Evolutionary conservation across 768 basidiomycete species (phyloP).

Genomic region (Suillus occidentalis): DNA sequence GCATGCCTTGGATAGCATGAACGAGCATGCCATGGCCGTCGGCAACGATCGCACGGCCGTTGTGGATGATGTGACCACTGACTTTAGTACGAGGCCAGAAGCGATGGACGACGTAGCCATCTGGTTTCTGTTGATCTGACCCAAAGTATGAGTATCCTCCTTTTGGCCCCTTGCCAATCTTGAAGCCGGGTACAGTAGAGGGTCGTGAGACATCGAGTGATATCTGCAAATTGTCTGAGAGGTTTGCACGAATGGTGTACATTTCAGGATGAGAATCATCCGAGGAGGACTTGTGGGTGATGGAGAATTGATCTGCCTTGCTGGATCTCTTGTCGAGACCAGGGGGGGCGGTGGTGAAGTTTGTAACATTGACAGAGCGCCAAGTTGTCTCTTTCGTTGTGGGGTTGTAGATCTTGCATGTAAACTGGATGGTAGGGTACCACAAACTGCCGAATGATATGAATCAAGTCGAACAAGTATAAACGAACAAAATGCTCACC

Average conservation of each 20-base stretch:
- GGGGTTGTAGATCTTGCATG: constrained; percentile 84
- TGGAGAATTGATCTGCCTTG: constrained; percentile 83
- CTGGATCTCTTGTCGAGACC: constrained; percentile 81
- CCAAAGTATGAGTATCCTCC: constrained; percentile 93
- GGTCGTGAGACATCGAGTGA: constrained; percentile 73
- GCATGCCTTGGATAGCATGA: constrained; percentile 98
- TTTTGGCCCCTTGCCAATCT: constrained; percentile 82
- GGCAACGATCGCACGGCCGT: constrained; percentile 57
- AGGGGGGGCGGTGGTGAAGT: constrained; percentile 75
- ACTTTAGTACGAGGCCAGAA: constrained; percentile 80
- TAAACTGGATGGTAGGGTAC: constrained; percentile 94
- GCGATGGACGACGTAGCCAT: constrained; percentile 86
- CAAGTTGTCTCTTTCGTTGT: constrained; percentile 71
- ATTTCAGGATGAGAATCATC: constrained; percentile 66
- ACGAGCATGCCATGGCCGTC: constrained; percentile 82
- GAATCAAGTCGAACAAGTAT: constrained; percentile 9
- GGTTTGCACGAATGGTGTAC: constrained; percentile 78
- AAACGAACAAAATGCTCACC: constrained; percentile 52
- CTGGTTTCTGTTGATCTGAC: constrained; percentile 59
- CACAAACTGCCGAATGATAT: constrained; percentile 59
- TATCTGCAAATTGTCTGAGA: constrained; percentile 78
- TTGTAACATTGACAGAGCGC: constrained; percentile 84
- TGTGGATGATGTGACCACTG: constrained; percentile 65
- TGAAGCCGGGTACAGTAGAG: constrained; percentile 78
- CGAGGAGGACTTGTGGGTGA: constrained; percentile 59